Percentiles rank a stretch among this genome's conserved stretches.
Evolutionary conservation across 2,329 filamentous ascomycete species (phyloP).

Genomic region (Fusarium sp.): DNA sequence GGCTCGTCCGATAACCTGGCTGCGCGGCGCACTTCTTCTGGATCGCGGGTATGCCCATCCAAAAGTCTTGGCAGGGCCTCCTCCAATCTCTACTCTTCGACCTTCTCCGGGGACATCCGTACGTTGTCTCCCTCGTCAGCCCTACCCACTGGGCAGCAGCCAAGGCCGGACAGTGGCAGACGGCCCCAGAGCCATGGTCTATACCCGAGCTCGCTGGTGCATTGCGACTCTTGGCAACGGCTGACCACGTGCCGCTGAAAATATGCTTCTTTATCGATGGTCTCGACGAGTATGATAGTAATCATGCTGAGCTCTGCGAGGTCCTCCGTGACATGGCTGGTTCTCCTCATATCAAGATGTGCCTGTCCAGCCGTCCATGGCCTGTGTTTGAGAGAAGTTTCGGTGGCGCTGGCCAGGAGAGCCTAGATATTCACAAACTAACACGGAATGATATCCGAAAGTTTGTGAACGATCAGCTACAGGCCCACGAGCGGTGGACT

Average conservation of each 20-base stretch:
- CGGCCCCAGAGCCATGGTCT: background rate
- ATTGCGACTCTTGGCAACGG: background rate
- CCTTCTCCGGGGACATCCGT: background rate
- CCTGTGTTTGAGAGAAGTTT: background rate
- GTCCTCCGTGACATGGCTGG: background rate
- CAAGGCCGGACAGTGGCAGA: background rate
- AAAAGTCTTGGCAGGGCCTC: background rate
- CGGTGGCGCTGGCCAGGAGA: background rate
- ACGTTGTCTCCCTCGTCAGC: background rate
- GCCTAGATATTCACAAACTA: background rate
- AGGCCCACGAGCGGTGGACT: background rate
- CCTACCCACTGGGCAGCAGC: background rate
- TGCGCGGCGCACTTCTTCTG: background rate
- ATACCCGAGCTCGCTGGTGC: background rate
- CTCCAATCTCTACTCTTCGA: background rate
- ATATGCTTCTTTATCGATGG: slow-evolving; percentile 6
- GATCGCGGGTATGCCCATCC: background rate
- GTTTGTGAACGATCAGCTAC: background rate
- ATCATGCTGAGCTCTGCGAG: background rate
- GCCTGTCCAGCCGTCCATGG: background rate
- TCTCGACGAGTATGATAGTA: background rate
- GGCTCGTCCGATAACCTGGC: background rate
- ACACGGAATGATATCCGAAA: background rate
- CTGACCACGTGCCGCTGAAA: background rate
- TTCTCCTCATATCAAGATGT: background rate